Evolutionary conservation across 176 grass and related monocot species (phyloP).

Genomic region (Leersia perrieri): DNA sequence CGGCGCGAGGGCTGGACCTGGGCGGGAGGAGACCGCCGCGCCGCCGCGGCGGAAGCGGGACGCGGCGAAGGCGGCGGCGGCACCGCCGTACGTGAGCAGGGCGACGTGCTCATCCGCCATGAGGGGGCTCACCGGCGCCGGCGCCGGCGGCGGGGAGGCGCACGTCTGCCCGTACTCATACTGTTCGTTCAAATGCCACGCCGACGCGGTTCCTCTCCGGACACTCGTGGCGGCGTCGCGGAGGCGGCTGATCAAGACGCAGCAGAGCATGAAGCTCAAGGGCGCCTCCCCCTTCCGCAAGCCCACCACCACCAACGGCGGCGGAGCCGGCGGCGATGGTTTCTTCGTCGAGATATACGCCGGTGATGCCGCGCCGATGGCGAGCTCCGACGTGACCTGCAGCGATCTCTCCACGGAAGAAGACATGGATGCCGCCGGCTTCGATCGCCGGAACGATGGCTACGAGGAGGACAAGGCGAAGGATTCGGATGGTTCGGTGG

Average conservation of each 20-base stretch:
- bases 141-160: neutral
- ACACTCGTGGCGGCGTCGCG: conserved; percentile 59
- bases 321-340: conserved; percentile 21
- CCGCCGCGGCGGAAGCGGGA: conserved; percentile 27
- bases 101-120: conserved; percentile 70
- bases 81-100: conserved; percentile 30
- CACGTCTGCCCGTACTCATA: conserved; percentile 72
- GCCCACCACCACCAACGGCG: neutral
- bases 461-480: neutral
- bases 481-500: conserved; percentile 36
- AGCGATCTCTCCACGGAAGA: conserved; percentile 64
- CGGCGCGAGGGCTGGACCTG: conserved; percentile 47
- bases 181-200: conserved; percentile 81
- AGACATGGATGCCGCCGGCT: conserved; percentile 44
- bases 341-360: conserved; percentile 60
- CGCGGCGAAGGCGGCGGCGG: conserved; percentile 25
- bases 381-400: conserved; percentile 15
- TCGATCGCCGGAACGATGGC: conserved; percentile 31
- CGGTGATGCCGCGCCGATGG: neutral
- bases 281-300: conserved; percentile 61
- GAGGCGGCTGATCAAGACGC: conserved; percentile 71
- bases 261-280: conserved; percentile 76
- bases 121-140: conserved; percentile 46
- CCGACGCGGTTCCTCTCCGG: conserved; percentile 47
- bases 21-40: conserved; percentile 19